Percentiles rank a stretch among this genome's conserved stretches.
Evolutionary conservation across 2,329 filamentous ascomycete species (phyloP).

Genomic region (Paecilomyces sp.): DNA sequence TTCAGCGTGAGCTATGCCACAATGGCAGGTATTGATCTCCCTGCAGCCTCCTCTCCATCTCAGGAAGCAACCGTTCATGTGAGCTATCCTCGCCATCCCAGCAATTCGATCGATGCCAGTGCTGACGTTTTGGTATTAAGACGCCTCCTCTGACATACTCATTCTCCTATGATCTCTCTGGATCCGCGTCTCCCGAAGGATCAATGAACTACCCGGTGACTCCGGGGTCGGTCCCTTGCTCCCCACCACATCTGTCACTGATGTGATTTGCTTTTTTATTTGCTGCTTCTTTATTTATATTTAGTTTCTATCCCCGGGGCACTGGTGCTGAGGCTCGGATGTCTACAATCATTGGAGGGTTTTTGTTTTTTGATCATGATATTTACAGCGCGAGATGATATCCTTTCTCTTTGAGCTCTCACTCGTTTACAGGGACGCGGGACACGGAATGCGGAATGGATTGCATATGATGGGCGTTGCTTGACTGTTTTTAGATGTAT

Average conservation of each 20-base stretch:
- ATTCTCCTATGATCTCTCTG: conserved; percentile 29
- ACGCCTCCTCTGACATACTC: conserved; percentile 7
- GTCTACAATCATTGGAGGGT: neutral
- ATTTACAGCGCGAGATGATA: neutral
- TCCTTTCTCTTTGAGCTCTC: neutral
- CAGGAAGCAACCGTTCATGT: conserved; percentile 35
- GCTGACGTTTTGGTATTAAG: conserved; percentile 7
- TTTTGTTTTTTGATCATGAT: neutral
- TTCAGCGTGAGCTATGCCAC: conserved; percentile 56
- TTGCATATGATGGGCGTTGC: neutral
- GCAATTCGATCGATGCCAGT: conserved; percentile 1
- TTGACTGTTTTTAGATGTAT: neutral
- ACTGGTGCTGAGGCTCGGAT: neutral
- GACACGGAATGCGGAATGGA: neutral
- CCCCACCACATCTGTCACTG: conserved; percentile 25
- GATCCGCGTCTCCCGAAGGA: conserved; percentile 34
- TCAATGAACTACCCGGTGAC: conserved; percentile 34
- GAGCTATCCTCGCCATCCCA: conserved; percentile 30
- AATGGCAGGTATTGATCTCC: conserved; percentile 50
- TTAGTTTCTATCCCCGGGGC: neutral
- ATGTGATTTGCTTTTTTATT: conserved; percentile 4
- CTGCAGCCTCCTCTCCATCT: conserved; percentile 26
- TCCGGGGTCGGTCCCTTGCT: conserved; percentile 33
- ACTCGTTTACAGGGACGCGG: neutral
- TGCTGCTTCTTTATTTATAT: neutral